Evolutionary conservation across 1,284 basidiomycete species (phyloP).

Genomic region (Trichosporon ovoides): DNA sequence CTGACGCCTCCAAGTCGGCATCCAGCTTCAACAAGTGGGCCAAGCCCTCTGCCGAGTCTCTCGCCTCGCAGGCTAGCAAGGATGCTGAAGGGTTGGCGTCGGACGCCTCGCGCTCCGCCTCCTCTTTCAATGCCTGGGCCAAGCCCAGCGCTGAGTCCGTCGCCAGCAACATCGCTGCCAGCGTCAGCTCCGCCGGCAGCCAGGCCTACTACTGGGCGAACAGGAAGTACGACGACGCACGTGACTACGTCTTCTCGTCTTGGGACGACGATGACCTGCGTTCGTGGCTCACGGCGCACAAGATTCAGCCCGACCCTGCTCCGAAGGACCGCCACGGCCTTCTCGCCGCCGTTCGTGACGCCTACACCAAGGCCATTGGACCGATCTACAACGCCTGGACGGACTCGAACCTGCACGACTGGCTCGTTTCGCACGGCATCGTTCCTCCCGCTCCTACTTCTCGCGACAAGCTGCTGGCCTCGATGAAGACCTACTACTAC

Average conservation of each 20-base stretch:
- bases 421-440: constrained; percentile 74
- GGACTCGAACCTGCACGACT: constrained; percentile 74
- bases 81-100: too few relatives aligned
- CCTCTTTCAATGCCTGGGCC: not conserved
- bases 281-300: constrained; percentile 67
- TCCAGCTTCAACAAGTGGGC: constrained; percentile 8
- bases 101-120: not conserved
- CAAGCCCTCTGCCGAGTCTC: not conserved
- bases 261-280: constrained; percentile 69
- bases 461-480: constrained; percentile 62
- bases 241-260: constrained; percentile 79
- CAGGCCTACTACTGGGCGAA: constrained; percentile 54
- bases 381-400: constrained; percentile 80
- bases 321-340: constrained; percentile 64
- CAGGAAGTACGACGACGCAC: constrained; percentile 60
- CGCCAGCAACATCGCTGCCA: constrained; percentile 54
- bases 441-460: constrained; percentile 57
- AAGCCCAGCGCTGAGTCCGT: constrained; percentile 20
- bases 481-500: constrained; percentile 79
- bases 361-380: constrained; percentile 59
- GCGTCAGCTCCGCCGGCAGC: constrained; percentile 35
- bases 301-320: constrained; percentile 62
- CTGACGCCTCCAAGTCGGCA: too few relatives aligned
- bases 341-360: constrained; percentile 60
- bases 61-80: constrained; percentile 1